phyloP scores from a whole-genome alignment of 129 eudicot species.

The Mikania micrantha region DNA sequence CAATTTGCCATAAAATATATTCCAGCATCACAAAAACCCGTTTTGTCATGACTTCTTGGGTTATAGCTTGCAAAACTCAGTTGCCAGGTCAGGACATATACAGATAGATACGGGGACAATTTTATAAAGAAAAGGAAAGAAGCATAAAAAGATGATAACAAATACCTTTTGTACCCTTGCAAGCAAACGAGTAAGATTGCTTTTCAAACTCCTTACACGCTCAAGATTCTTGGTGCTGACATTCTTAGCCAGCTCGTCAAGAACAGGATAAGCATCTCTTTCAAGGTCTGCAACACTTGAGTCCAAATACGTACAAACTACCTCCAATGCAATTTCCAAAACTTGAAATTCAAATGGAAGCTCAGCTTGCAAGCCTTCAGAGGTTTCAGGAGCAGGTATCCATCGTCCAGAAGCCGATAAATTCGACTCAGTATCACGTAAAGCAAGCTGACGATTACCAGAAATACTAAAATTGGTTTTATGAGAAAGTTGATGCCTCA shows the following conservation, averaged over 20 bases:
- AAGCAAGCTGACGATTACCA: slow-evolving; percentile 31
- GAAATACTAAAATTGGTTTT: slow-evolving; percentile 27
- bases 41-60: background rate
- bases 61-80: background rate
- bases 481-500: slow-evolving; percentile 69
- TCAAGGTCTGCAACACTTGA: slow-evolving; percentile 83
- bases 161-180: slow-evolving; percentile 97
- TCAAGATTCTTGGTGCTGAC: slow-evolving; percentile 98
- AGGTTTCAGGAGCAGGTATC: slow-evolving; percentile 53
- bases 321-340: slow-evolving; percentile 85
- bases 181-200: slow-evolving; percentile 91
- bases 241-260: slow-evolving; percentile 89
- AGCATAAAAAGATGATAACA: background rate
- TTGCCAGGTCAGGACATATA: background rate
- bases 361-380: slow-evolving; percentile 71
- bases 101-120: background rate
- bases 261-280: slow-evolving; percentile 83
- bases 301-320: slow-evolving; percentile 83
- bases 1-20: background rate
- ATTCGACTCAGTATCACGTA: slow-evolving; percentile 46
- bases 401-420: slow-evolving; percentile 60
- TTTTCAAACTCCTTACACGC: slow-evolving; percentile 90
- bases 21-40: background rate
- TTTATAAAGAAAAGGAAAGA: background rate
- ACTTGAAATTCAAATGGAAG: slow-evolving; percentile 99